Conservation (phyloP, 1,284 basidiomycete genomes). For the Porogramme epimiltina region DNA sequence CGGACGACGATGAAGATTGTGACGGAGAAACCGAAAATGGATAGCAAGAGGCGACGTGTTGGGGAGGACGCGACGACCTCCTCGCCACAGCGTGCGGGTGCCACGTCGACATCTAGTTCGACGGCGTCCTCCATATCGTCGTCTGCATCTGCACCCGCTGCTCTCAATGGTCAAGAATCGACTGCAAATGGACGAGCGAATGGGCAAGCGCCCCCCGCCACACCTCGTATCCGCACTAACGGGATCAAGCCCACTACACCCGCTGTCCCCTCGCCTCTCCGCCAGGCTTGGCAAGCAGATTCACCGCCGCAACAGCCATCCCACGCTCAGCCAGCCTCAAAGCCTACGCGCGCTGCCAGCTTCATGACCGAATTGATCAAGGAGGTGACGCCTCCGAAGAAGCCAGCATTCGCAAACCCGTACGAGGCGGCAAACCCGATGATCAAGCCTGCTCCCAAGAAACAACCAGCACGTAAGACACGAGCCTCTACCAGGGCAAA, state of each 20-base stretch:
- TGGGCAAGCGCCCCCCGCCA: constrained; percentile 1
- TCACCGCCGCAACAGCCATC: constrained; percentile 38
- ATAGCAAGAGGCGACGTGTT: constrained; percentile 64
- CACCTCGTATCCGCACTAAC: constrained; percentile 43
- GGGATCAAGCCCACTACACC: constrained; percentile 56
- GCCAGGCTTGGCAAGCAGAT: constrained; percentile 61
- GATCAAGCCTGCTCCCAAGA: constrained; percentile 41
- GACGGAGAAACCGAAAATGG: constrained; percentile 44
- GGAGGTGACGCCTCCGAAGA: constrained; percentile 62
- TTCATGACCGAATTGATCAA: constrained; percentile 69
- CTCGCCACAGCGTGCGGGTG: constrained; percentile 29
- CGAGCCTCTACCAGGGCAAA: constrained; percentile 23
- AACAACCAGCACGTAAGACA: constrained; percentile 33
- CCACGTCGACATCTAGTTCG: constrained; percentile 11
- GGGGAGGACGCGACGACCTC: constrained; percentile 43
- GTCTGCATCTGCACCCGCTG: constrained; percentile 7
- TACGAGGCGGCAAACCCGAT: constrained; percentile 69
- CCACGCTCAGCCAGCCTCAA: constrained; percentile 36
- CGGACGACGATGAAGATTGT: constrained; percentile 41
- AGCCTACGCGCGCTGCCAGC: constrained; percentile 61
- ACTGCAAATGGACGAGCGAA: constrained; percentile 9
- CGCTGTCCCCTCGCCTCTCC: constrained; percentile 64
- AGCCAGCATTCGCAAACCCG: constrained; percentile 67
- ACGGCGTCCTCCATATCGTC: constrained; percentile 8
- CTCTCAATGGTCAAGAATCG: constrained; percentile 15